Conservation (phyloP, 352 stramenopile genomes). For the Globisporangium cylindrosporum region DNA sequence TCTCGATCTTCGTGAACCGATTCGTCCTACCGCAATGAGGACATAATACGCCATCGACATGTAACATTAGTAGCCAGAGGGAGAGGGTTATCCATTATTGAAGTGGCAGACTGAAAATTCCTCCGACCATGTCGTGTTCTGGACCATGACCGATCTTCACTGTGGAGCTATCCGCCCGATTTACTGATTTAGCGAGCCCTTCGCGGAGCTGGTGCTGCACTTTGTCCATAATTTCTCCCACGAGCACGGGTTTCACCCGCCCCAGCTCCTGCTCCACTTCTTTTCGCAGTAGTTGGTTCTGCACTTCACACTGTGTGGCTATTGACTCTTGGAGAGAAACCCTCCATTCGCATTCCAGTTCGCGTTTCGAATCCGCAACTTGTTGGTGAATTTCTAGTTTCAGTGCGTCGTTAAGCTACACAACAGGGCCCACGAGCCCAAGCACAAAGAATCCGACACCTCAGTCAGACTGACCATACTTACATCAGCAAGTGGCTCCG, state of each 20-base stretch:
- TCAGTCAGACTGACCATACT: too few relatives aligned
- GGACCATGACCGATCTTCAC: not conserved
- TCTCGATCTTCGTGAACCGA: constrained; percentile 13
- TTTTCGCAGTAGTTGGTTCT: not conserved
- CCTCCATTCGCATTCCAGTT: not conserved
- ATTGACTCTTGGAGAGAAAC: not conserved
- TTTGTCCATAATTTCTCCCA: not conserved
- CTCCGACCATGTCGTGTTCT: constrained; percentile 1
- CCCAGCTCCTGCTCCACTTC: not conserved
- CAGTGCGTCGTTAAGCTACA: not conserved
- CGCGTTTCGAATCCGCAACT: not conserved
- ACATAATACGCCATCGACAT: not conserved
- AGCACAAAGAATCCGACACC: too few relatives aligned
- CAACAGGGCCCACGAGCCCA: too few relatives aligned
- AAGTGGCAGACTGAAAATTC: not conserved
- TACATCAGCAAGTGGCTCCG: too few relatives aligned
- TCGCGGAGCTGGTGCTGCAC: not conserved
- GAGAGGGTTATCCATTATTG: not conserved
- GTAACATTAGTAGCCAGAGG: not conserved
- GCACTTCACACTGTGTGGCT: not conserved
- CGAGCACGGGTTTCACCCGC: not conserved
- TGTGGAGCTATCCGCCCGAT: not conserved
- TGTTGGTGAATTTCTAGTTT: not conserved
- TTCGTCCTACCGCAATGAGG: constrained; percentile 14
- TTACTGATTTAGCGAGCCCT: not conserved